phyloP scores from a whole-genome alignment of 768 basidiomycete genomes.

The Tricholoma flavovirens region DNA sequence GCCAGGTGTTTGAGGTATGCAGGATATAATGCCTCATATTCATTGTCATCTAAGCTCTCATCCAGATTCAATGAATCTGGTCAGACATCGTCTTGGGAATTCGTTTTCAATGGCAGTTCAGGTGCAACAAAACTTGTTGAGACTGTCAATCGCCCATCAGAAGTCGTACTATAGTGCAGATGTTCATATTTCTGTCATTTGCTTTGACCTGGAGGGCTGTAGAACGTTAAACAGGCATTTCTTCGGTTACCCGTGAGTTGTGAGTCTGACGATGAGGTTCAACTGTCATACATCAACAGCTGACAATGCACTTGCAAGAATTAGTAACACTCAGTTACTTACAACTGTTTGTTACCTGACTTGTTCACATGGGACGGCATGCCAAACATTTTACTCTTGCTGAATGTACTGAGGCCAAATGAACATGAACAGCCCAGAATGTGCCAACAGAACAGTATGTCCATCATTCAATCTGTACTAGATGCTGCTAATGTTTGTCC shows the following conservation, averaged over 20 bases:
- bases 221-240: background rate
- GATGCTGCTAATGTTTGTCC: too few species aligned
- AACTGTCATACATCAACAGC: background rate
- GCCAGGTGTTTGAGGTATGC: background rate
- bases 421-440: background rate
- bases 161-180: background rate
- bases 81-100: too few species aligned
- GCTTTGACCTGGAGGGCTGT: background rate
- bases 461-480: background rate
- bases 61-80: too few species aligned
- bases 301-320: too few species aligned
- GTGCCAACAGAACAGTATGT: background rate
- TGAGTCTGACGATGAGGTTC: too few species aligned
- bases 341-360: too few species aligned
- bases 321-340: background rate
- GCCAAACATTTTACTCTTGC: background rate
- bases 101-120: too few species aligned
- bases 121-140: constrained; percentile 2
- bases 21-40: background rate
- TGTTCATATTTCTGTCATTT: background rate
- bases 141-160: background rate
- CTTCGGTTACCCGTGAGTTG: background rate
- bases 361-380: background rate
- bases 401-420: background rate
- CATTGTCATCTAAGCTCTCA: background rate